A percentile compares a stretch with the other conserved stretches of the same genome.
Evolutionary conservation across 2,329 filamentous ascomycete species (phyloP).

Genomic region (Penicillium brevicompactum): DNA sequence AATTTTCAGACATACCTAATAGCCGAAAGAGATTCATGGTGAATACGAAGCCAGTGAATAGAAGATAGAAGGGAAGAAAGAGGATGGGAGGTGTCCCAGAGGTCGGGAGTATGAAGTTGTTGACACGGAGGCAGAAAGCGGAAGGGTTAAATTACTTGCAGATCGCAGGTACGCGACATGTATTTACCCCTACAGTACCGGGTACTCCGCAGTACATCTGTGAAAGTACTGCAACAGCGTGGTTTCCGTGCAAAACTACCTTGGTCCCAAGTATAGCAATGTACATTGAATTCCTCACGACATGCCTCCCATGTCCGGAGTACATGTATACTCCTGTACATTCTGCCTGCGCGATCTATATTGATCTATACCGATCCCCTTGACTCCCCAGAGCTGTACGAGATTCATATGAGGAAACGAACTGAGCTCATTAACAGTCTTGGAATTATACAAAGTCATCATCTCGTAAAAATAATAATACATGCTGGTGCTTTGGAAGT

Average conservation of each 20-base stretch:
- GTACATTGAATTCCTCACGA: not conserved
- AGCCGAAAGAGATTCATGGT: slow-evolving; percentile 72
- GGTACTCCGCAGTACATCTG: not conserved
- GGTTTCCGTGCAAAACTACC: not conserved
- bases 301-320: not conserved
- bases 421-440: too few relatives aligned
- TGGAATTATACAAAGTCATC: too few relatives aligned
- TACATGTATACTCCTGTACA: too few relatives aligned
- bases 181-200: not conserved
- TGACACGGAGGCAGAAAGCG: slow-evolving; percentile 43
- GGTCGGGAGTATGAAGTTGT: slow-evolving; percentile 28
- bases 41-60: slow-evolving; percentile 15
- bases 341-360: too few relatives aligned
- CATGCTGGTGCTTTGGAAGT: not conserved
- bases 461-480: not conserved
- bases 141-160: slow-evolving; percentile 21
- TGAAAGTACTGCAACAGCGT: not conserved
- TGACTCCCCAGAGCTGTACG: too few relatives aligned
- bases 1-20: slow-evolving; percentile 53
- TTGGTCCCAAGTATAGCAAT: not conserved
- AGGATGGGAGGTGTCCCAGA: not conserved
- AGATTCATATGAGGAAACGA: too few relatives aligned
- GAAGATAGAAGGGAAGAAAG: not conserved
- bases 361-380: too few relatives aligned
- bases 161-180: slow-evolving; percentile 24